Percentiles rank a stretch among this genome's conserved stretches.
Conservation (phyloP, 129 eudicot genomes). For the Tagetes erecta region DNA sequence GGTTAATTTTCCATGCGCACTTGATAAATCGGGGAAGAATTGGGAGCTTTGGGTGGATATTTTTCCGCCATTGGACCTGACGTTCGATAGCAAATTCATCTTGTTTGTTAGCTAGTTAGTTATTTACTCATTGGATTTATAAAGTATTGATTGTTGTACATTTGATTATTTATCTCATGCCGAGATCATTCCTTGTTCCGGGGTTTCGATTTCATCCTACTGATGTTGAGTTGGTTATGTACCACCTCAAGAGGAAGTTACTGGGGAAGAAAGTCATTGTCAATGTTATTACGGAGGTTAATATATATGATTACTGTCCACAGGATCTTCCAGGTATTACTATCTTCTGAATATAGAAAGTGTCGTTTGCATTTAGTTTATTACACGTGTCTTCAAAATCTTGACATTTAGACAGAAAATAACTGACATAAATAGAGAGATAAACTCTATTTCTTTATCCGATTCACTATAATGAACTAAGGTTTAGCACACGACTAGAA, state of each 20-base stretch:
- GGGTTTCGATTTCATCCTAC: conserved; percentile 86
- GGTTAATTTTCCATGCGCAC: conserved; percentile 47
- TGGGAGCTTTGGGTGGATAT: conserved; percentile 46
- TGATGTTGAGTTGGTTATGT: conserved; percentile 64
- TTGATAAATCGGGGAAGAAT: conserved; percentile 64
- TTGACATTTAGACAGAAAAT: background rate
- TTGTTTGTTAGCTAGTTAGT: conserved; percentile 31
- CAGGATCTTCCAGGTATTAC: conserved; percentile 81
- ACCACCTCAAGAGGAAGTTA: conserved; percentile 63
- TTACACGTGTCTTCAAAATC: background rate
- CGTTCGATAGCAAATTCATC: conserved; percentile 7
- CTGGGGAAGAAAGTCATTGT: conserved; percentile 42
- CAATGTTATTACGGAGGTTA: conserved; percentile 65
- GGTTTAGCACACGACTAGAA: background rate
- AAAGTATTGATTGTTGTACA: conserved; percentile 12
- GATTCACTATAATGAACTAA: background rate
- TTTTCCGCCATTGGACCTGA: conserved; percentile 88
- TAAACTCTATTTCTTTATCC: background rate
- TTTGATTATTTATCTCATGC: conserved; percentile 36
- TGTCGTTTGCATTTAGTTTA: background rate
- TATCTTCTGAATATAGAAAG: background rate
- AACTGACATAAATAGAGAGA: background rate
- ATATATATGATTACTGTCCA: conserved; percentile 63
- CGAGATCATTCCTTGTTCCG: conserved; percentile 38
- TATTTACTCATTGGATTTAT: background rate